phyloP scores from a whole-genome alignment of 106 monocot species.

The Gastrodia elata region DNA sequence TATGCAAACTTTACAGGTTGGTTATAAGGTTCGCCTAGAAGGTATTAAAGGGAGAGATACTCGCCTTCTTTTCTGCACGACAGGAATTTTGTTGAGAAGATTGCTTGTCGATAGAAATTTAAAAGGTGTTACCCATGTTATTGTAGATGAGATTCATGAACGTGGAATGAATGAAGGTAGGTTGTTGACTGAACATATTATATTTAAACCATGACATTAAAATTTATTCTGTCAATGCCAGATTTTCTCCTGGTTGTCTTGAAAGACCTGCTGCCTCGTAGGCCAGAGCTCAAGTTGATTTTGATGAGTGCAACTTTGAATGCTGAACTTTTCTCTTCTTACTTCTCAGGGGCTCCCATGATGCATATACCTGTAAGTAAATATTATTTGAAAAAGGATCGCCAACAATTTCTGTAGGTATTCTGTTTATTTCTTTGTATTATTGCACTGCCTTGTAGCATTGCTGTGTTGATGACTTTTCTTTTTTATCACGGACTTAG shows the following conservation, averaged over 20 bases:
- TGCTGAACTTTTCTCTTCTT: constrained; percentile 97
- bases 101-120: constrained; percentile 80
- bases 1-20: constrained; percentile 47
- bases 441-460: not conserved
- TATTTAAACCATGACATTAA: constrained; percentile 9
- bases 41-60: constrained; percentile 94
- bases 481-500: not conserved
- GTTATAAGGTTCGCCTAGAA: constrained; percentile 95
- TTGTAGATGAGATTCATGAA: constrained; percentile 99
- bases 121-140: constrained; percentile 94
- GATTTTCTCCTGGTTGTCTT: constrained; percentile 97
- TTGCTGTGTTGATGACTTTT: not conserved
- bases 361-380: constrained; percentile 86
- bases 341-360: constrained; percentile 93
- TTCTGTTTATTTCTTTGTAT: not conserved
- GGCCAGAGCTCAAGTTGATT: constrained; percentile 80
- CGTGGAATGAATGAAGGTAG: constrained; percentile 99
- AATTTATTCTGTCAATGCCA: constrained; percentile 15
- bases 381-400: not conserved
- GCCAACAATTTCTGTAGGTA: not conserved
- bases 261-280: constrained; percentile 87
- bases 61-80: constrained; percentile 85
- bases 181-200: not conserved
- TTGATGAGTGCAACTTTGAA: constrained; percentile 99
- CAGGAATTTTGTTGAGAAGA: constrained; percentile 86